Evolutionary conservation across 208 protist species (phyloP).

Genomic region (Porcisia hertigi): DNA sequence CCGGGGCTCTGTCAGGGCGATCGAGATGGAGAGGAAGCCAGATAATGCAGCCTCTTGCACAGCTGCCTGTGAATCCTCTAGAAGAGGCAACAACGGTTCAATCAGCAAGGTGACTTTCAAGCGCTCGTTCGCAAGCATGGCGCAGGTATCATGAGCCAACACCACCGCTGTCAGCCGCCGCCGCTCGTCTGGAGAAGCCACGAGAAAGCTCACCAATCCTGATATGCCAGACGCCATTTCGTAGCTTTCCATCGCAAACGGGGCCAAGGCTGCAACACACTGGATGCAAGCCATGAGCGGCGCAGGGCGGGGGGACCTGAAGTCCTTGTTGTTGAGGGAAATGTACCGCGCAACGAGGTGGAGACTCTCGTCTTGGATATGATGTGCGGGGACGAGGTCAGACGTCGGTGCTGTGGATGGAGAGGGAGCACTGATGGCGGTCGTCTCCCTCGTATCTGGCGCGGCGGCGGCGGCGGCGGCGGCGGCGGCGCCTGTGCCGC

Average conservation of each 20-base stretch:
- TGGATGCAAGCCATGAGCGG: conserved; percentile 30
- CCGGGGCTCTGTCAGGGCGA: conserved; percentile 31
- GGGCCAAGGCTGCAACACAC: conserved; percentile 31
- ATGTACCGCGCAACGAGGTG: conserved; percentile 32
- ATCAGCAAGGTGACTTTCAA: conserved; percentile 44
- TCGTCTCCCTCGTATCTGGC: background rate
- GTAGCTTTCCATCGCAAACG: conserved; percentile 37
- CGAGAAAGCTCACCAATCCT: conserved; percentile 43
- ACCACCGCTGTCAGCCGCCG: conserved; percentile 52
- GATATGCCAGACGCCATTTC: conserved; percentile 43
- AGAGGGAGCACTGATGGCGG: background rate
- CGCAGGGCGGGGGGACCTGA: conserved; percentile 20
- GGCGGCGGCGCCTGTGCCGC: background rate
- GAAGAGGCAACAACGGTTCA: conserved; percentile 47
- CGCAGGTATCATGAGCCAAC: conserved; percentile 46
- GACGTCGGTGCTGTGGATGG: background rate
- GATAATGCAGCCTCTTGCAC: conserved; percentile 66
- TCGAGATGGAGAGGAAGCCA: conserved; percentile 43
- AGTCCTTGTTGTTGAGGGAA: conserved; percentile 10
- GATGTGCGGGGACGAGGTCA: background rate
- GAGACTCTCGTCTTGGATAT: conserved; percentile 25
- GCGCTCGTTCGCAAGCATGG: conserved; percentile 32
- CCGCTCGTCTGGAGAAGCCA: conserved; percentile 25
- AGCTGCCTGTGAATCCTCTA: conserved; percentile 43
- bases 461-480: background rate